Evolutionary conservation across 2,329 filamentous ascomycete species (phyloP), one percentile per base, ranked within the genome.

Genomic region (Pseudogymnoascus destructans): DNA sequence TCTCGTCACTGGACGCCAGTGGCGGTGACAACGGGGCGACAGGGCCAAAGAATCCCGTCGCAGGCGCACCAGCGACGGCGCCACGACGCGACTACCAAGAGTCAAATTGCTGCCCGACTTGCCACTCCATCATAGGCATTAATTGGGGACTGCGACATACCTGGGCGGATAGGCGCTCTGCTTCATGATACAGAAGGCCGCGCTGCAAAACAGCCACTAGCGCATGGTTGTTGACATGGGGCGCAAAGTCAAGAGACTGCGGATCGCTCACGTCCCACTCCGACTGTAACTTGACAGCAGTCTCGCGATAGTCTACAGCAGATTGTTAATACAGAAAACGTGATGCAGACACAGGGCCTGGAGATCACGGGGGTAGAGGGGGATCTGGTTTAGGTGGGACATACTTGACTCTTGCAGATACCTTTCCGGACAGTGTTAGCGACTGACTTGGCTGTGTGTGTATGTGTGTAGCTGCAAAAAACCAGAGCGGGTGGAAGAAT

Each of bases 271-370:
- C 73, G 70, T 81, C 77, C 82, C 82, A 85, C 73, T 85, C 81
- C 69, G 84, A 84, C 67, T 84, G 81, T 64, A 85, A 79, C 69
- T 82, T 83, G 72, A 80, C 78, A 58, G 82, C 82, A 42, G 82
- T 83, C 70, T 85, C 82, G 71, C 79, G 78, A 73, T 83, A 85
- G 74, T 84, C 82, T 85, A 73, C 65, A 66, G 8, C 27, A 19
- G 5, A 59, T 3, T 19, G 25, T 58, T 46, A 59, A 36, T 21
- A 30, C 9, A 13, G 23, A 46, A 15, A 19, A 21, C 19, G 19
- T 19, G 55, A 23, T 27, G 62, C 38, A 36, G 52, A 25, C 23
- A 49, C 19, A 61, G 15, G 38, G n/a, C 25, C 17, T 58, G 61
- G 60, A 55, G 25, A 58, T 62, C 30, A 32, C 40, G 38, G 40